These are phyloP conservation scores for Platanthera guangdongensis DNA, from an alignment of 106 monocot species.

Conservation along the genomic window DNA sequence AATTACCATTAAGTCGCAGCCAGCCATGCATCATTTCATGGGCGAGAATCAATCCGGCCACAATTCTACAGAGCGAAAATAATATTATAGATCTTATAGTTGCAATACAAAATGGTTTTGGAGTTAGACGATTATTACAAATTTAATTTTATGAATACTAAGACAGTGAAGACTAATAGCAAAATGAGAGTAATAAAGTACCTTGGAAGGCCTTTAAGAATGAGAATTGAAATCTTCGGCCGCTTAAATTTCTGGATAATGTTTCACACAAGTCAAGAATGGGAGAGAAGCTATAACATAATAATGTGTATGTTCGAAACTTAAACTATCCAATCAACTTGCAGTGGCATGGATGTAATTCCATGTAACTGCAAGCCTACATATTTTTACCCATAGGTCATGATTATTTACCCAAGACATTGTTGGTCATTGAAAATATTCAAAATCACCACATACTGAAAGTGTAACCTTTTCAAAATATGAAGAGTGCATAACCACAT, in stretches of 20 bases:
- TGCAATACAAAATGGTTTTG: neutral
- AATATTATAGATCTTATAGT: neutral
- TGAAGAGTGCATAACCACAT: too few relatives aligned
- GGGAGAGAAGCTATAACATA: neutral
- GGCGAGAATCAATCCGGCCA: conserved; percentile 55
- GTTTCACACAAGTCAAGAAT: neutral
- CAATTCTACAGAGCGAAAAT: conserved; percentile 17
- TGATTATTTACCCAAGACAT: too few relatives aligned
- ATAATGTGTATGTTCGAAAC: neutral
- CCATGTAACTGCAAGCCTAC: too few relatives aligned
- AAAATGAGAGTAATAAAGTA: conserved; percentile 9
- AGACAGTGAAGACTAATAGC: too few relatives aligned
- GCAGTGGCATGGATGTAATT: too few relatives aligned
- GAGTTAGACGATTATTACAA: too few relatives aligned
- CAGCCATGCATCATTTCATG: conserved; percentile 99
- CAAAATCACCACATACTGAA: too few relatives aligned
- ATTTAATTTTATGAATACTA: too few relatives aligned
- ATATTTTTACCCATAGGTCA: too few relatives aligned
- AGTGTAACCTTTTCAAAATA: too few relatives aligned
- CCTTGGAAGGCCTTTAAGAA: conserved; percentile 83
- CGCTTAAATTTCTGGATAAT: conserved; percentile 45
- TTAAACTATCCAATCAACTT: too few relatives aligned
- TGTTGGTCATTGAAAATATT: too few relatives aligned
- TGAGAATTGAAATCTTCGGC: conserved; percentile 71
- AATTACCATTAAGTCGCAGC: conserved; percentile 78